phyloP scores from a whole-genome alignment of 129 eudicot species.

The Artemisia argyi region DNA sequence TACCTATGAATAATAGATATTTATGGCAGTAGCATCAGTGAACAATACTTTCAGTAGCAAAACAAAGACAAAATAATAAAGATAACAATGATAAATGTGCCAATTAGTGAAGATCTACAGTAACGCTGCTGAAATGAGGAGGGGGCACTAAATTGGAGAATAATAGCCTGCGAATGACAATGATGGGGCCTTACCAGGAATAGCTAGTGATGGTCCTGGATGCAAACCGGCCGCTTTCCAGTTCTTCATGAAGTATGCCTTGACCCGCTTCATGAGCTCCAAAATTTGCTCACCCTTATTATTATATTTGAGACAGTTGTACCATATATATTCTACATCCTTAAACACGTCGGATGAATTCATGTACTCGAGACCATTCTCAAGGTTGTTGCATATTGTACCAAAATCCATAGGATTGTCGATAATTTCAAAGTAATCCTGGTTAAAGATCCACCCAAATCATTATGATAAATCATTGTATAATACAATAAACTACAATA shows the following conservation, averaged over 20 bases:
- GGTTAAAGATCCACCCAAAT: neutral
- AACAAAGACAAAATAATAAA: neutral
- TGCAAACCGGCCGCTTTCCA: neutral
- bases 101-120: neutral
- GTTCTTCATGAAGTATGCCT: neutral
- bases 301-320: neutral
- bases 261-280: neutral
- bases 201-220: too few species aligned
- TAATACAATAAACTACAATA: neutral
- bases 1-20: neutral
- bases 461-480: neutral
- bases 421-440: neutral
- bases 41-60: neutral
- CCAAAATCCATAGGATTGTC: neutral
- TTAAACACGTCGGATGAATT: neutral
- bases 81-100: too few species aligned
- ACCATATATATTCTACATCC: constrained; percentile 1
- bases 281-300: neutral
- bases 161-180: neutral
- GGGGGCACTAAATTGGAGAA: neutral
- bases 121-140: neutral
- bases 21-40: neutral
- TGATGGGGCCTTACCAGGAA: too few species aligned
- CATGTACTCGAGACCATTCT: neutral
- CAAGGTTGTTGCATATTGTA: constrained; percentile 1